A percentile compares a stretch with the other conserved stretches of the same genome.
These are phyloP conservation scores for Heracleum sosnowskyi DNA, from an alignment of 129 eudicot species.

Conservation along the genomic window DNA sequence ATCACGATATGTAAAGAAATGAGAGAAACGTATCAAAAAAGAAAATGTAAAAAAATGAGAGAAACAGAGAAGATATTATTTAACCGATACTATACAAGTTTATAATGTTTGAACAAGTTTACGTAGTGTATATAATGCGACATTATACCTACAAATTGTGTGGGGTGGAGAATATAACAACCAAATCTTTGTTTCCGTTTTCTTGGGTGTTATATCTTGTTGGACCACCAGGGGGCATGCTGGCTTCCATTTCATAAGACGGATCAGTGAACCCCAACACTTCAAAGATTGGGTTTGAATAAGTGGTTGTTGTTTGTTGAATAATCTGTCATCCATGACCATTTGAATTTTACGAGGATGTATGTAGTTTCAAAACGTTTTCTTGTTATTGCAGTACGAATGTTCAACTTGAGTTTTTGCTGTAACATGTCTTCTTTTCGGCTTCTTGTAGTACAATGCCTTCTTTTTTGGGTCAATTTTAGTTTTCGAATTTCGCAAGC, in stretches of 20 bases:
- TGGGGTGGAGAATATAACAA: neutral
- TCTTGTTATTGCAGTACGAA: neutral
- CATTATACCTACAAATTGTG: neutral
- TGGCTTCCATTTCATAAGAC: neutral
- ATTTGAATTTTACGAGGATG: neutral
- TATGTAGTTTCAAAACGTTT: neutral
- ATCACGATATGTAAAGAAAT: too few relatives aligned
- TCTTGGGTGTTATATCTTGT: neutral
- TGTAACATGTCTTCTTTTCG: neutral
- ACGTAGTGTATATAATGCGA: too few relatives aligned
- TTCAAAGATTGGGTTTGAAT: neutral
- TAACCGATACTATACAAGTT: too few relatives aligned
- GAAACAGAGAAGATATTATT: too few relatives aligned
- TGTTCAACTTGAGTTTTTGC: neutral
- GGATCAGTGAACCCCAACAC: neutral
- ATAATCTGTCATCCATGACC: neutral
- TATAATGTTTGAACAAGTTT: neutral
- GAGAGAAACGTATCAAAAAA: too few relatives aligned
- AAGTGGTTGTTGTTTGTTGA: slow-evolving; percentile 6
- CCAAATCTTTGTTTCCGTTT: neutral
- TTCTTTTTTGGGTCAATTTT: neutral
- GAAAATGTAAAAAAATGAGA: too few relatives aligned
- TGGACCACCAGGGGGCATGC: slow-evolving; percentile 7
- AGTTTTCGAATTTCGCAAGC: neutral
- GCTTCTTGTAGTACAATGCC: neutral